Conservation (phyloP, 805 yeast species). For the Saccharomyces kudriavzevii region DNA sequence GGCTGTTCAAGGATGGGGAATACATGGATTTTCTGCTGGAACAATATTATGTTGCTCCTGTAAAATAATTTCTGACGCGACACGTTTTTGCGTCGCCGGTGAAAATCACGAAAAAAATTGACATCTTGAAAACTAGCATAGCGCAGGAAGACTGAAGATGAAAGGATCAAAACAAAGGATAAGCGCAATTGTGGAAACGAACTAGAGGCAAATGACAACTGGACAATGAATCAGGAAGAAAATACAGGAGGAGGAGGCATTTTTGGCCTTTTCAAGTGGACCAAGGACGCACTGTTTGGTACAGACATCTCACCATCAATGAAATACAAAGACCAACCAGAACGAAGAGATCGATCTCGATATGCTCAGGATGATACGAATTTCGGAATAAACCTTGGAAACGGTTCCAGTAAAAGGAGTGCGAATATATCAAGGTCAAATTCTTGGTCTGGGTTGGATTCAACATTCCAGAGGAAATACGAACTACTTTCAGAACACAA, state of each 20-base stretch:
- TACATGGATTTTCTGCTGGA: neutral
- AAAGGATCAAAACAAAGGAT: neutral
- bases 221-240: neutral
- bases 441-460: constrained; percentile 20
- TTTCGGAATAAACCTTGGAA: constrained; percentile 3
- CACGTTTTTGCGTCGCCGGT: neutral
- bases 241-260: constrained; percentile 2
- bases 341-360: neutral
- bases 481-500: constrained; percentile 16
- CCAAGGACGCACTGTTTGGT: constrained; percentile 28
- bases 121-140: neutral
- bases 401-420: neutral
- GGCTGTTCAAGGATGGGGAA: neutral
- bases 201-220: neutral
- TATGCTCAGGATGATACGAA: constrained; percentile 25
- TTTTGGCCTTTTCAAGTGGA: constrained; percentile 24
- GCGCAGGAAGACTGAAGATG: neutral
- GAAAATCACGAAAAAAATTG: neutral
- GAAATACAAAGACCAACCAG: constrained; percentile 16
- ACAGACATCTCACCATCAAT: constrained; percentile 23
- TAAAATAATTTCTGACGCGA: neutral
- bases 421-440: constrained; percentile 14
- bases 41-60: neutral
- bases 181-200: neutral
- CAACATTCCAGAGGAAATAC: constrained; percentile 19